Evolutionary conservation across 2,329 filamentous ascomycete species (phyloP), one percentile per base, ranked within the genome.

Genomic region (Colletotrichum liriopes): DNA sequence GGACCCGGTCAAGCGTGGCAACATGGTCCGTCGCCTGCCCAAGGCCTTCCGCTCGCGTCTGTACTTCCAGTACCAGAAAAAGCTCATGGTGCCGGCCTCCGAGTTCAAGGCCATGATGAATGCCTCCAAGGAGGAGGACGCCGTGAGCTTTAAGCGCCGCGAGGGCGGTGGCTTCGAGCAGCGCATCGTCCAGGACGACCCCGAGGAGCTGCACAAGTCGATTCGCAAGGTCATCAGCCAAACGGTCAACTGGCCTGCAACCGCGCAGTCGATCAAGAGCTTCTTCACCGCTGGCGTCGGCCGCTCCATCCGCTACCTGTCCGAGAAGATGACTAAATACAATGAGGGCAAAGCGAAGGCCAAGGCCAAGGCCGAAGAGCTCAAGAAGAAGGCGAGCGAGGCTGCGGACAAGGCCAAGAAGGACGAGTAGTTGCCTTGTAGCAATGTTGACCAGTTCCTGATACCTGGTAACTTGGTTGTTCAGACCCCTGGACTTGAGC

Each of bases 1-100:
- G 95, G 94, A 98, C 77, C 94, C 95, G 0, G 84, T 94, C 70
- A 95, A 93, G 78, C 92, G 96, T 69, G 94, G 94, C 23, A 99
- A 99, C 82, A 99, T 99, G 94, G 96, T 99, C 12, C 91, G 96
- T 6, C 92, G 96, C 16, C 86, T 99, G 14, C 96, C 96, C 5
- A 93, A 93, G 77, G 88, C 91, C 7, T 98, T 99, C 87, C 91
- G 96, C 47, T 90, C 93, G 65, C 95, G 94, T 71, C 86, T 99
- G 0, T 99, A 99, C 84, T 98, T 98, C 82, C 92, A 95, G 78
- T 99, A 98, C 81, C 95, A 98, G 81, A 92, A 93, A 80, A 96
- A 97, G 78, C 97, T 95, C 78, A 89, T 90, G 67, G 96, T 99
- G 54, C 94, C 96, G 0, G 91, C 91, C 20, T 88, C 90, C 5